Base-by-base conservation (phyloP, 2,329 filamentous ascomycete genomes). In the Cercospora brassicicola region DNA sequence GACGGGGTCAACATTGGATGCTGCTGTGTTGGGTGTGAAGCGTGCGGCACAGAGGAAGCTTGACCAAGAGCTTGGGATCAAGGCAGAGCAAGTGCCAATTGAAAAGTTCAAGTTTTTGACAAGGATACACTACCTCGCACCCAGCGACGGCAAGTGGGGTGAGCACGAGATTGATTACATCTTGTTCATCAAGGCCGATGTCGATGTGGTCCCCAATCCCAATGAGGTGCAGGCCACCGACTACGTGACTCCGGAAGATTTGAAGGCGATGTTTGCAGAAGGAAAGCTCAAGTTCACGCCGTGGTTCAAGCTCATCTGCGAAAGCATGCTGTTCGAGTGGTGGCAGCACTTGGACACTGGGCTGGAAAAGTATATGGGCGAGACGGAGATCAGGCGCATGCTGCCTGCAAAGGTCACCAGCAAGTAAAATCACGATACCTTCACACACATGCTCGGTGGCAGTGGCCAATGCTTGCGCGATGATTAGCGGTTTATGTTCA, bases 121-220 rank as follows among this genome's bases (percentile, higher is more conserved):
- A 2, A 86, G 95, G 78, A 99, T 99, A 79, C 95, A 99, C 83
- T 99, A 99, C 85, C 95, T 95, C 83, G 95, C 95, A 18, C 92
- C 95, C 3, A 97, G 94, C 79, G 91, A 98, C 77, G 95, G 95
- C 66, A 94, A 96, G 83, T 99, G 95, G 95, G 95, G 95, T 74
- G 95, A 99, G 84, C 95, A 99, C 79, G 95, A 99, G 84, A 94
- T 99, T 78, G 95, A 99, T 81, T 99, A 99, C 81, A 99, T 99
- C 73, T 89, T 99, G 65, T 98, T 99, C 83, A 97, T 98, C 84
- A 92, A 96, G 84, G 91, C 93, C 67, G 91, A 96, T 71, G 94
- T 98, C 67, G 91, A 96, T 75, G 83, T 97, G 60, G 81, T 92
- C 67, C 81, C 88, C 76, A 99, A 94, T 83, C 85, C 86, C 72